Percentiles rank a stretch among this genome's conserved stretches.
These are phyloP conservation scores for Gynochthodes officinalis DNA, from an alignment of 257 asterid genomes.

Conservation along the genomic window DNA sequence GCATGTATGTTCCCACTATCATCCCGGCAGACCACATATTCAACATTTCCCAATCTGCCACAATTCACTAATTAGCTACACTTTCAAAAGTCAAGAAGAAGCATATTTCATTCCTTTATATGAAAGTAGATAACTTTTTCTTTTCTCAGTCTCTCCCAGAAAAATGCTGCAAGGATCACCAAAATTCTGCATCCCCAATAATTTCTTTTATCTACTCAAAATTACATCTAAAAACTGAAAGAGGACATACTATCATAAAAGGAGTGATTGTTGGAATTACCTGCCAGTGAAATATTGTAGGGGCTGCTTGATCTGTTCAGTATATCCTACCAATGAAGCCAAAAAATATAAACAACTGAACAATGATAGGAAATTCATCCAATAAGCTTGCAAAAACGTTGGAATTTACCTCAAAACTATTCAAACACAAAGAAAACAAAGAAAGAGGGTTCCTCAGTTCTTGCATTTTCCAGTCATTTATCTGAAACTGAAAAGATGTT, in stretches of 20 bases:
- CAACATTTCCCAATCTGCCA: conserved; percentile 75
- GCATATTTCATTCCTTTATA: not conserved
- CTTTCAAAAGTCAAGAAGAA: not conserved
- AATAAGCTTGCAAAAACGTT: not conserved
- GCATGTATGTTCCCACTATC: conserved; percentile 55
- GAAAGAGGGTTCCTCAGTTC: no score
- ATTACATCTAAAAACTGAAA: no score
- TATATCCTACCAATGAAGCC: conserved; percentile 41
- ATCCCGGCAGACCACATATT: conserved; percentile 74
- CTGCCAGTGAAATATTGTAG: conserved; percentile 79
- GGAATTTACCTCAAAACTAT: no score
- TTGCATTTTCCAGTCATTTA: not conserved
- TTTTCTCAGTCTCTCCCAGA: not conserved
- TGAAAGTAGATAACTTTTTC: not conserved
- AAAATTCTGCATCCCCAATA: not conserved
- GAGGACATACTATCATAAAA: not conserved
- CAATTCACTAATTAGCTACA: conserved; percentile 25
- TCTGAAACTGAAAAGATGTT: not conserved
- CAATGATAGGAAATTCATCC: not conserved
- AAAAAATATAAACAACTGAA: not conserved
- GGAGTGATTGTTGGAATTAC: conserved; percentile 27
- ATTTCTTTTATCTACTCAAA: not conserved
- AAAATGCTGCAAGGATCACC: not conserved
- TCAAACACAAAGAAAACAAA: no score
- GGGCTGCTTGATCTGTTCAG: conserved; percentile 63